These are phyloP conservation scores for Mycena galopus DNA, from an alignment of 768 basidiomycete species.

Conservation along the genomic window DNA sequence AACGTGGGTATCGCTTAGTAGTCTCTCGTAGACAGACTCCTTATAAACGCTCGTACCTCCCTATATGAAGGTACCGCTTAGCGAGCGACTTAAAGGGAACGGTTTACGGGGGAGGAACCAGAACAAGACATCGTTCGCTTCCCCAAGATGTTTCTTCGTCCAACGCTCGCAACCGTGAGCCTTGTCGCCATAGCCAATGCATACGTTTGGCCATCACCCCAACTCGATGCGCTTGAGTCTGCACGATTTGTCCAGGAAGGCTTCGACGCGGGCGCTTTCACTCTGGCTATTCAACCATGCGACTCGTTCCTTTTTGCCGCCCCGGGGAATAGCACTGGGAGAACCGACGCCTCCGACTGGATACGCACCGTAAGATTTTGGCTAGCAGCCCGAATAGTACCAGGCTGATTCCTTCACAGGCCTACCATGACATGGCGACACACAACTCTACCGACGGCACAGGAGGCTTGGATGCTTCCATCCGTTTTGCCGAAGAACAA, in stretches of 20 bases:
- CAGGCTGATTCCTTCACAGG: too few species aligned
- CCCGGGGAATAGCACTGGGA: not conserved
- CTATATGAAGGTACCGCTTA: too few species aligned
- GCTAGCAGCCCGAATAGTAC: too few species aligned
- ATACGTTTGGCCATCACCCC: slow-evolving; percentile 3
- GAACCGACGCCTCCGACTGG: too few species aligned
- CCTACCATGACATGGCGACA: slow-evolving; percentile 1
- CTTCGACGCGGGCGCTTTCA: not conserved
- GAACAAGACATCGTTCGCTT: too few species aligned
- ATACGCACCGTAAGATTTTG: not conserved
- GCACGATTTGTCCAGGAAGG: not conserved
- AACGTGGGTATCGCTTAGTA: too few species aligned
- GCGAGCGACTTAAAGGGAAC: too few species aligned
- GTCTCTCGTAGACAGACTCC: too few species aligned
- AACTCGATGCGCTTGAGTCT: not conserved
- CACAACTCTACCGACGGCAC: not conserved
- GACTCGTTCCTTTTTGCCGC: not conserved
- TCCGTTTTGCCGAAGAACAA: slow-evolving; percentile 2
- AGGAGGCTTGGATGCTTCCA: not conserved
- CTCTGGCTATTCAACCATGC: not conserved
- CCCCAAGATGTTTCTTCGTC: too few species aligned
- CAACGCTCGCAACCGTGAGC: too few species aligned
- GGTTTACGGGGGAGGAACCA: too few species aligned
- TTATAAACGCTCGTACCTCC: too few species aligned
- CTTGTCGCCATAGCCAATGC: not conserved